A percentile compares a stretch with the other conserved stretches of the same genome.
Conservation (phyloP, 106 monocot species). For the Acanthochlamys bracteata region DNA sequence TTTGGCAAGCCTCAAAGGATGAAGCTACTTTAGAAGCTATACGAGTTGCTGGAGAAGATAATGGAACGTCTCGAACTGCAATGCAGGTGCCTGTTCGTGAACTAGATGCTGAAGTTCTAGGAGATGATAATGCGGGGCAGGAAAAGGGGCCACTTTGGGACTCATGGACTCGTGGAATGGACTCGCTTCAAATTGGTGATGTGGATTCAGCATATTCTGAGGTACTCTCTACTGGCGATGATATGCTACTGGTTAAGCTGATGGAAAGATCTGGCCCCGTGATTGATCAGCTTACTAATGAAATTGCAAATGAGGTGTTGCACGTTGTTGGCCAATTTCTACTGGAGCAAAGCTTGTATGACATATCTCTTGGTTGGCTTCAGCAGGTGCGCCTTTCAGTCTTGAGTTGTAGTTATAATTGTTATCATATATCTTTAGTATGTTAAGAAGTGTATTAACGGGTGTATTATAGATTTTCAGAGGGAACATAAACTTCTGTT, state of each 20-base stretch:
- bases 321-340: conserved; percentile 67
- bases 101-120: conserved; percentile 51
- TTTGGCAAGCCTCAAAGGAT: conserved; percentile 98
- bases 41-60: conserved; percentile 87
- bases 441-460: too few species aligned
- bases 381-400: conserved; percentile 51
- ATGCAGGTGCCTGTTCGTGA: conserved; percentile 33
- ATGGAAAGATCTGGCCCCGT: conserved; percentile 93
- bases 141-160: conserved; percentile 59
- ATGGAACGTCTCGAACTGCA: conserved; percentile 36
- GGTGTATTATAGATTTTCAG: too few species aligned
- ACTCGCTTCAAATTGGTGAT: conserved; percentile 84
- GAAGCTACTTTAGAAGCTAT: conserved; percentile 98
- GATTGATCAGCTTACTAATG: conserved; percentile 68
- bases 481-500: too few species aligned
- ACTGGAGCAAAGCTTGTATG: conserved; percentile 63
- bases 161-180: conserved; percentile 80
- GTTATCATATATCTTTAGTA: too few species aligned
- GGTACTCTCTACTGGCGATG: conserved; percentile 67
- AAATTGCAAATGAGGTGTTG: conserved; percentile 55
- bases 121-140: conserved; percentile 38
- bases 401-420: neutral
- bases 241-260: conserved; percentile 65
- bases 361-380: conserved; percentile 66
- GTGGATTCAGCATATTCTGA: conserved; percentile 82